Conservation (phyloP, 208 protist genomes). For the Tritrichomonas musculus region DNA sequence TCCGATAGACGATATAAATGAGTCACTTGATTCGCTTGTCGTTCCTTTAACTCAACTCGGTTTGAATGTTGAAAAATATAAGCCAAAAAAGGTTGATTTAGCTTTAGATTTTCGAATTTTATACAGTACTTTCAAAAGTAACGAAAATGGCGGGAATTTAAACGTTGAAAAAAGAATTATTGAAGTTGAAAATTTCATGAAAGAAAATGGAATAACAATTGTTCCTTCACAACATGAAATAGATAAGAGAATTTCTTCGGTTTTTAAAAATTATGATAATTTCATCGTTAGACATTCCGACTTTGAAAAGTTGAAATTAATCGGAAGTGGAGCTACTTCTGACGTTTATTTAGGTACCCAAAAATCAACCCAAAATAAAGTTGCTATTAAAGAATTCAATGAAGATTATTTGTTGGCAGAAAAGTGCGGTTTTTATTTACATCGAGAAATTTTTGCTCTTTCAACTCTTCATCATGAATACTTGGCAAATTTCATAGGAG, state of each 20-base stretch:
- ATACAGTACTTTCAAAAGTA: neutral
- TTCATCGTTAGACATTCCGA: neutral
- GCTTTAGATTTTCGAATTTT: neutral
- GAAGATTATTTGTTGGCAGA: neutral
- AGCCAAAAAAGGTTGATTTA: neutral
- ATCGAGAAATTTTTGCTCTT: neutral
- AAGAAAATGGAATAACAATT: neutral
- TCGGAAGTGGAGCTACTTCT: neutral
- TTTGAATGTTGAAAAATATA: neutral
- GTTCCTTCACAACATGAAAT: neutral
- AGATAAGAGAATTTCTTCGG: neutral
- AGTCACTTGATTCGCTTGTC: neutral
- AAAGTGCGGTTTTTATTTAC: neutral
- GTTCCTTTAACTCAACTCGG: neutral
- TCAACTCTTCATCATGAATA: neutral
- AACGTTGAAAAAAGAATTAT: neutral
- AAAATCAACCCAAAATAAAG: neutral
- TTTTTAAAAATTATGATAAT: neutral
- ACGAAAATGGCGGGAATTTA: neutral
- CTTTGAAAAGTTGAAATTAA: neutral
- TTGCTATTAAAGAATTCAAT: slow-evolving; percentile 10
- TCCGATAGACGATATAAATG: neutral
- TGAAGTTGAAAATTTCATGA: neutral
- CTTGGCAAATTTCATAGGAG: neutral
- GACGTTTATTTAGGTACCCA: neutral